Percentiles rank a stretch among this genome's conserved stretches.
Evolutionary conservation across 305 asterid genomes (phyloP).

Genomic region (Striga hermonthica): DNA sequence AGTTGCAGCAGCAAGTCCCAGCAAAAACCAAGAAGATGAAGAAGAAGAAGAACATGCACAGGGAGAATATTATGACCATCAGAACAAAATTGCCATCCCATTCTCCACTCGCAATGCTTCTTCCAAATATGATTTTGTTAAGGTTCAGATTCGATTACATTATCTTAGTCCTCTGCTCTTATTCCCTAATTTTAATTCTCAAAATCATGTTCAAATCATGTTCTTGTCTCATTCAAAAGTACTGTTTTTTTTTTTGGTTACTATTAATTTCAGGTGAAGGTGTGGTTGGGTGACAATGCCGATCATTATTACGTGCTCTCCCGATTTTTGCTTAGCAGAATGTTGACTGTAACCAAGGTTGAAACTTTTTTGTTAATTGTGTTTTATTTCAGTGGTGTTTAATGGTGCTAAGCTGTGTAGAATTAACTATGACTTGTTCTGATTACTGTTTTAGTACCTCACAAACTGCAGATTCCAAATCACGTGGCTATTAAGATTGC

Average conservation of each 20-base stretch:
- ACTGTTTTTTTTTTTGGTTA: not conserved
- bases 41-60: slow-evolving; percentile 30
- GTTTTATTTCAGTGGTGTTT: slow-evolving; percentile 13
- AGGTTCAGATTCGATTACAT: slow-evolving; percentile 45
- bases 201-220: slow-evolving; percentile 13
- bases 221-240: not conserved
- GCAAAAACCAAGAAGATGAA: slow-evolving; percentile 31
- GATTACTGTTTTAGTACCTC: slow-evolving; percentile 9
- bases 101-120: slow-evolving; percentile 84
- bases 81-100: slow-evolving; percentile 38
- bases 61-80: slow-evolving; percentile 34
- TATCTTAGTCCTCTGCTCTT: not conserved
- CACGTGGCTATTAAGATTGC: slow-evolving; percentile 96
- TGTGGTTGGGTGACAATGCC: slow-evolving; percentile 97
- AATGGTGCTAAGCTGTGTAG: slow-evolving; percentile 1
- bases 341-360: slow-evolving; percentile 95
- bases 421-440: slow-evolving; percentile 13
- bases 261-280: slow-evolving; percentile 64
- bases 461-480: slow-evolving; percentile 74
- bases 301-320: slow-evolving; percentile 98
- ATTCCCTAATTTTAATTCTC: not conserved
- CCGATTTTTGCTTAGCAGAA: slow-evolving; percentile 93
- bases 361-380: not conserved
- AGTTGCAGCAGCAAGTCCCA: slow-evolving; percentile 38
- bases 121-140: slow-evolving; percentile 94